These are phyloP conservation scores for Epichloe typhina DNA, from an alignment of 2,329 filamentous ascomycete genomes.

Conservation along the genomic window DNA sequence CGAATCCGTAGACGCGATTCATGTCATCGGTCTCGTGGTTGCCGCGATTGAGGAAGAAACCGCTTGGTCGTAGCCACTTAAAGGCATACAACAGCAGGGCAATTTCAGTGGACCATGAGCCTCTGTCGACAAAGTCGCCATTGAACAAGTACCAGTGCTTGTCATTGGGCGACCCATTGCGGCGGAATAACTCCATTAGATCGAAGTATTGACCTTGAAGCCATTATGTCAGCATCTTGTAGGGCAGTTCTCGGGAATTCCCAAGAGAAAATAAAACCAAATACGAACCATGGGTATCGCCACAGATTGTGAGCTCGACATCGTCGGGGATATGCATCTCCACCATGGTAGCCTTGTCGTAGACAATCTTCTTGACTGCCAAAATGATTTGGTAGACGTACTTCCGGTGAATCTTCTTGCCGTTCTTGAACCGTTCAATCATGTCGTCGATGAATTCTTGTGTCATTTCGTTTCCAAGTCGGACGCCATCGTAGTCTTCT, in stretches of 20 bases:
- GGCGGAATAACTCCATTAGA: constrained; percentile 85
- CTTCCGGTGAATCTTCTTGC: constrained; percentile 91
- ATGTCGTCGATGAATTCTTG: constrained; percentile 96
- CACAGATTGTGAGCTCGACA: constrained; percentile 80
- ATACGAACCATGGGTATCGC: constrained; percentile 78
- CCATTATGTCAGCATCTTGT: neutral
- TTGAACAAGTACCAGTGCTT: constrained; percentile 96
- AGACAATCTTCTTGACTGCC: constrained; percentile 77
- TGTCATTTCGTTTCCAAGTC: constrained; percentile 73
- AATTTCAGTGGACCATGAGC: constrained; percentile 97
- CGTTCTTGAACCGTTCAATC: constrained; percentile 88
- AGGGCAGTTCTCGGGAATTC: neutral
- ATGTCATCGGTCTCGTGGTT: constrained; percentile 99
- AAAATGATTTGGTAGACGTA: constrained; percentile 96
- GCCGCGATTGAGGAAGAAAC: constrained; percentile 90
- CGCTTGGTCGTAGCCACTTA: constrained; percentile 83
- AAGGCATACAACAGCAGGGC: constrained; percentile 87
- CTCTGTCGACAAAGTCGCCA: constrained; percentile 94
- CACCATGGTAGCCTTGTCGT: constrained; percentile 92
- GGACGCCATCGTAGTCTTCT: constrained; percentile 70
- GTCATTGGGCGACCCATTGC: constrained; percentile 74
- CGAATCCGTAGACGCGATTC: constrained; percentile 97
- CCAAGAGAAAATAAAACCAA: neutral
- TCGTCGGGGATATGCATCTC: constrained; percentile 72
- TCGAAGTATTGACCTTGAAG: constrained; percentile 84